Base-by-base conservation (phyloP, 495 filamentous ascomycete species). In the Penicillium steckii region DNA sequence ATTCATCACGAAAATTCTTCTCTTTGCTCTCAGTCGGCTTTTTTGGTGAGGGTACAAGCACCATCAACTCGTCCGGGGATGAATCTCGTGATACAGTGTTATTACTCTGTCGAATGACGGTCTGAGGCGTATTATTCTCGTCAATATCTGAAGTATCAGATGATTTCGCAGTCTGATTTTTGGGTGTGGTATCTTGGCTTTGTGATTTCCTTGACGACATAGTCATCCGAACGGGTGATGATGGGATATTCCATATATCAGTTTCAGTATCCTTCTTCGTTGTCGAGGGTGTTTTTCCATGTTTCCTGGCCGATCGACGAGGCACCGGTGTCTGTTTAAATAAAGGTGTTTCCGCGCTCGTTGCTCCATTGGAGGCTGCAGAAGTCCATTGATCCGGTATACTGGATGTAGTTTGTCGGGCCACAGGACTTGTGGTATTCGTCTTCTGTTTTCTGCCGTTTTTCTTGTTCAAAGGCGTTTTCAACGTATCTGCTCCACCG, bases 1-100 rank as follows among this genome's bases (percentile, higher is more conserved):
- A 13, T 18, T 51, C 19, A 38, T 41, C 22, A 3, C 8, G 0
- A 15, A 40, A 23, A 3, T 35, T 29, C 3, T 38, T 40, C 25
- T 25, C 38, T 3, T 52, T 26, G 15, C 32, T 42, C 5, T 44
- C 30, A n/a, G 25, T 37, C 30, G 52, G 35, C 37, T 50, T 62
- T 15, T 50, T 47, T 18, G 57, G 29, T 2, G 56, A 44, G 27
- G 50, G 48, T 26, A 57, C 10, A 6, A 65, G 56, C 8, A 66
- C 48, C 44, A 60, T 60, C 40, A 73, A 48, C 44, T 66, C 71
- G 48, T 76, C 74, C 1, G 57, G 60, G 5, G 63, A 64, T 26
- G 63, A 61, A 40, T 53, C 61, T 27, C 57, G 32, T 10, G 52
- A 56, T 30, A n/a, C n/a, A n/a, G 23, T 17, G 5, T 8, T n/a